Conservation (phyloP, 2,329 filamentous ascomycete genomes). For the Sporothrix brasiliensis region DNA sequence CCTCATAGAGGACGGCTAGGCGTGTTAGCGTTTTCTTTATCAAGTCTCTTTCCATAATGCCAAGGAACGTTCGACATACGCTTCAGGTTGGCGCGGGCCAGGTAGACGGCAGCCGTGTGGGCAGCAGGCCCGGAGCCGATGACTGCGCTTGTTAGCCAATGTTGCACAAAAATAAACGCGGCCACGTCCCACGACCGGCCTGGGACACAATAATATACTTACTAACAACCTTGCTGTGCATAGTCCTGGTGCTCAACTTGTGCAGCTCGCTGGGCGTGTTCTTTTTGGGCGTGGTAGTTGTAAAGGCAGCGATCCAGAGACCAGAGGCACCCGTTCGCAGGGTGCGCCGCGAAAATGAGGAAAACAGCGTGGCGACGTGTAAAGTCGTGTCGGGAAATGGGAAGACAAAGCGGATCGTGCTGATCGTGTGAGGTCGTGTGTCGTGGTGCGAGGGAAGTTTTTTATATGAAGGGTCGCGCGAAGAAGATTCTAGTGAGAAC, state of each 20-base stretch:
- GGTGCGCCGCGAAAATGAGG: slow-evolving; percentile 75
- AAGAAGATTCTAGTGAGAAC: slow-evolving; percentile 26
- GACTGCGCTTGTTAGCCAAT: slow-evolving; percentile 50
- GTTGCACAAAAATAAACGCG: neutral
- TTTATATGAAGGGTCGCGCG: neutral
- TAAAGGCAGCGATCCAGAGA: slow-evolving; percentile 71
- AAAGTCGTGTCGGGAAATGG: neutral
- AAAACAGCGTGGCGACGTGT: slow-evolving; percentile 82
- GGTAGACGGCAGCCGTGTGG: slow-evolving; percentile 96
- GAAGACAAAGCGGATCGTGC: neutral
- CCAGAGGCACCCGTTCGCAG: slow-evolving; percentile 74
- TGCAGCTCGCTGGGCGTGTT: slow-evolving; percentile 45
- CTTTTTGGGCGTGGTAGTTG: slow-evolving; percentile 64
- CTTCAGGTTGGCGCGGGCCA: slow-evolving; percentile 90
- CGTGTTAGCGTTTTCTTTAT: slow-evolving; percentile 18
- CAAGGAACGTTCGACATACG: slow-evolving; percentile 52
- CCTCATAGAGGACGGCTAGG: slow-evolving; percentile 86
- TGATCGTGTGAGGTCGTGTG: neutral
- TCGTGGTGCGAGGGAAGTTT: slow-evolving; percentile 7
- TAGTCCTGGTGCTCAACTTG: slow-evolving; percentile 57
- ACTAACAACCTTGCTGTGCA: slow-evolving; percentile 94
- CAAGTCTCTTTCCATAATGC: too few relatives aligned
- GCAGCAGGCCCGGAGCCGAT: slow-evolving; percentile 95
- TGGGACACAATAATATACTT: slow-evolving; percentile 43
- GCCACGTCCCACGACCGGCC: slow-evolving; percentile 29